phyloP scores from a whole-genome alignment of 768 basidiomycete genomes.

The Lentinula raphanica region DNA sequence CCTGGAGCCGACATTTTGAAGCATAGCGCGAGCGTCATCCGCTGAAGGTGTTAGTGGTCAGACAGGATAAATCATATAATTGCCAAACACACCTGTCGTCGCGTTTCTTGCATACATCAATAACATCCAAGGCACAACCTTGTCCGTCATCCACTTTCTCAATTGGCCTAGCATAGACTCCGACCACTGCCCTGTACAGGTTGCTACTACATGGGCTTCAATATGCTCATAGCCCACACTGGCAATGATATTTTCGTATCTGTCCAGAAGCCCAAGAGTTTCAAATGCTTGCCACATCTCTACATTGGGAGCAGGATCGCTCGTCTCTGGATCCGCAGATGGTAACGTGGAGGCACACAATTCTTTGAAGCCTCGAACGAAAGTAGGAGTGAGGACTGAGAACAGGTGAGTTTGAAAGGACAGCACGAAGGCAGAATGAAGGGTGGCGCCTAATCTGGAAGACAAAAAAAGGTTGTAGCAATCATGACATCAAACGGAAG shows the following conservation, averaged over 20 bases:
- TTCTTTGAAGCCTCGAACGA: constrained; percentile 61
- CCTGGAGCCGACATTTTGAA: constrained; percentile 72
- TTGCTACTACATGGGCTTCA: constrained; percentile 61
- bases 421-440: constrained; percentile 57
- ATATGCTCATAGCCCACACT: constrained; percentile 85
- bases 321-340: constrained; percentile 21
- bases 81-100: constrained; percentile 37
- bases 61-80: neutral
- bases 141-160: constrained; percentile 72
- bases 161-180: constrained; percentile 56
- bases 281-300: constrained; percentile 59
- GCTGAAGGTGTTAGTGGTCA: constrained; percentile 31
- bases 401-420: constrained; percentile 73
- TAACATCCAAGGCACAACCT: constrained; percentile 82
- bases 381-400: constrained; percentile 63
- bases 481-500: neutral
- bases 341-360: constrained; percentile 59
- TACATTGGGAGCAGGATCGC: constrained; percentile 15
- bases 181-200: constrained; percentile 67
- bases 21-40: constrained; percentile 65
- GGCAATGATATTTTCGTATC: constrained; percentile 79
- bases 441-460: constrained; percentile 54
- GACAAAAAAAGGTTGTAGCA: constrained; percentile 10
- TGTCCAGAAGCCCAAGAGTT: constrained; percentile 68
- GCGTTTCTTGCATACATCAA: constrained; percentile 71